Evolutionary conservation across 495 filamentous ascomycete genomes (phyloP).

Genomic region (Aspergillus sclerotiicarbonarius): DNA sequence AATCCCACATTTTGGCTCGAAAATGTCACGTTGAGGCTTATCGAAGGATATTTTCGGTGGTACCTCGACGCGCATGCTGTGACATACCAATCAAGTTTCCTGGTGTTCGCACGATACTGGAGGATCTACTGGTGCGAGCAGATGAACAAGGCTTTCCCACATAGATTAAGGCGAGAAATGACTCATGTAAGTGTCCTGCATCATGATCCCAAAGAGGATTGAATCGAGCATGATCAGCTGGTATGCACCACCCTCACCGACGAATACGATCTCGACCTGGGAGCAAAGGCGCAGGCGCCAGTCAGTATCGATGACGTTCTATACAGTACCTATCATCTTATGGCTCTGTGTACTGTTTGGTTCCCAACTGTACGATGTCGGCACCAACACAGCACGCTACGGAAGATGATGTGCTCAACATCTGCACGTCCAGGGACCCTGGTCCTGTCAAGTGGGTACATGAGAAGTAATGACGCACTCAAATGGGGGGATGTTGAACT

Average conservation of each 20-base stretch:
- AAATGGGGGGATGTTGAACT: conserved; percentile 29
- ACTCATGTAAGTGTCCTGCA: conserved; percentile 6
- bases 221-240: background rate
- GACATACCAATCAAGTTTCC: conserved; percentile 12
- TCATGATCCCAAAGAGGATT: background rate
- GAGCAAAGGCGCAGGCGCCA: conserved; percentile 13
- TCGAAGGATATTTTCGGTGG: conserved; percentile 16
- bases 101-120: conserved; percentile 15
- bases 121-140: conserved; percentile 17
- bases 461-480: conserved; percentile 19
- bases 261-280: conserved; percentile 16
- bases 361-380: conserved; percentile 21
- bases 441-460: conserved; percentile 20
- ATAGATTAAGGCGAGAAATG: conserved; percentile 10
- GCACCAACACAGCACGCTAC: conserved; percentile 21
- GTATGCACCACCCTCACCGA: conserved; percentile 2
- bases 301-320: conserved; percentile 21
- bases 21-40: conserved; percentile 11
- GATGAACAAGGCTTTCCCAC: conserved; percentile 6
- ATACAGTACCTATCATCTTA: conserved; percentile 17
- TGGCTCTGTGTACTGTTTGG: conserved; percentile 8
- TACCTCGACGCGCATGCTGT: conserved; percentile 14
- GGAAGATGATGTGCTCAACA: conserved; percentile 27
- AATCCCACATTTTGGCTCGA: conserved; percentile 8
- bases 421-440: conserved; percentile 21